phyloP scores from a whole-genome alignment of 2,329 filamentous ascomycete species.

The Fusarium robinianum region DNA sequence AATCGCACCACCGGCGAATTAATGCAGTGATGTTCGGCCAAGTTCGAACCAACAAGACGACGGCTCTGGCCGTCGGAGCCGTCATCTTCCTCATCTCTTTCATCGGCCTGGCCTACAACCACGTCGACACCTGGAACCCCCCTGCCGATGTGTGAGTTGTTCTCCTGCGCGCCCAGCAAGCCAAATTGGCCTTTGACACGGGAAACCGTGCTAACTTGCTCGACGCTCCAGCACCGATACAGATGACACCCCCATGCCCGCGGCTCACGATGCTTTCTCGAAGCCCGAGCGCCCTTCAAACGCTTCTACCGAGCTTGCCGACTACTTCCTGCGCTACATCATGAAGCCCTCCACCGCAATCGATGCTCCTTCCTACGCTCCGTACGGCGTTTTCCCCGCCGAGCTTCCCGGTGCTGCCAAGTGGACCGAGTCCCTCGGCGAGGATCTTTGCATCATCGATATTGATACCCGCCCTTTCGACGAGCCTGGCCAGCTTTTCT shows the following conservation, averaged over 20 bases:
- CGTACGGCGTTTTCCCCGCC: conserved; percentile 42
- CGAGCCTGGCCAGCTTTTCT: conserved; percentile 44
- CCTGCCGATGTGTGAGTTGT: conserved; percentile 33
- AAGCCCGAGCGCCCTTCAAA: conserved; percentile 22
- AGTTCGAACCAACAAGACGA: conserved; percentile 39
- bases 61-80: conserved; percentile 37
- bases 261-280: conserved; percentile 22
- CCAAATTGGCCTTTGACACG: background rate
- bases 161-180: background rate
- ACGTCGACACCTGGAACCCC: conserved; percentile 38
- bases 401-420: conserved; percentile 36
- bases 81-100: conserved; percentile 42
- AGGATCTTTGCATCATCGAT: conserved; percentile 51
- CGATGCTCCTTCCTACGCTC: conserved; percentile 34
- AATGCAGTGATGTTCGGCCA: conserved; percentile 42
- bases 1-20: conserved; percentile 11
- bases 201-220: conserved; percentile 12
- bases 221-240: conserved; percentile 26
- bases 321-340: conserved; percentile 42
- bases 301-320: conserved; percentile 34
- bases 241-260: conserved; percentile 25
- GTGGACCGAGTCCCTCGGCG: conserved; percentile 43
- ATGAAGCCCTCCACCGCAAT: conserved; percentile 39
- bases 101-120: conserved; percentile 41
- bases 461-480: conserved; percentile 49